Base-by-base conservation (phyloP, 2,329 filamentous ascomycete genomes). In the Arthrobotrys sinensis region DNA sequence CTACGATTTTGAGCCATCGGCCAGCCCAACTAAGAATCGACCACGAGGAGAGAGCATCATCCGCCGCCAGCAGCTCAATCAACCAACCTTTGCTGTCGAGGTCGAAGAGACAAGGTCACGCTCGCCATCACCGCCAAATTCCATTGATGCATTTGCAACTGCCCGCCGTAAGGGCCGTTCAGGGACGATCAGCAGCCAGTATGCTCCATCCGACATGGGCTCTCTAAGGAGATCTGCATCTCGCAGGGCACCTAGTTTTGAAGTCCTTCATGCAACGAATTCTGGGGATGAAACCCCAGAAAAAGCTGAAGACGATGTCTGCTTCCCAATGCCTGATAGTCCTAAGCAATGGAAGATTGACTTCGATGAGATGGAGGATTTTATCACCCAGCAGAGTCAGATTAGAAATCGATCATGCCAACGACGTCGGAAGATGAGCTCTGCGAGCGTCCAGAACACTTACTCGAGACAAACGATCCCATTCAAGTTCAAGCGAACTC, bases 331-430 rank as follows among this genome's bases (percentile, higher is more conserved):
- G n/a, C 89, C 90, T 80, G 90, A 92, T 50, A 90, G 92, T 76
- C 89, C 91, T n/a, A 90, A 92, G 79, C 92, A 93, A 82, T 90
- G 95, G 1, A 91, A 94, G 81, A 91, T 87, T 6, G 94, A 98
- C 84, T 98, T 95, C 82, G 94, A 98, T 82, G 94, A 94, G 80
- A 87, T 99, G 36, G 95, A 99, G 84, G 93, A 93, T 81, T 98
- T 97, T 82, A 92, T 98, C 36, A 90, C 89, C 65, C 87, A 92
- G 75, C 83, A 83, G 28, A 80, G 80, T 36, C 79, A 76, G 63
- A 79, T 73, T 60, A 67, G 63, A 60, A 43, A 50, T 55, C 62
- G 72, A 19, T 70, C 79, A 50, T 75, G 73, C 65, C 79, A 81
- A 55, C 80, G 80, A 19, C 76, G 79, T 36, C 76, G 81, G 48